Conservation (phyloP, 495 filamentous ascomycete genomes). For the Aspergillus diversus region DNA sequence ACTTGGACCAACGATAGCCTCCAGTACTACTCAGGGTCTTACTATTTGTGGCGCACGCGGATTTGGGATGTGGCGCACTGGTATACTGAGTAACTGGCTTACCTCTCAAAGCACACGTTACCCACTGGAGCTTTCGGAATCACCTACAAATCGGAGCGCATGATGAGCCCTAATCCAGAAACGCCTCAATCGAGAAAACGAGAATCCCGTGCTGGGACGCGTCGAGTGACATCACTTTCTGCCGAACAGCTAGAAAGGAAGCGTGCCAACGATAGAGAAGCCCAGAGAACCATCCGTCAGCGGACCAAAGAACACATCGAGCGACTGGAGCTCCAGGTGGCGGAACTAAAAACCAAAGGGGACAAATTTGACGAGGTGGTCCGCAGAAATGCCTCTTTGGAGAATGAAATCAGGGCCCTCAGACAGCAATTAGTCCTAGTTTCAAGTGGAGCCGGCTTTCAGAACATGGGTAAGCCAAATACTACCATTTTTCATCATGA, state of each 20-base stretch:
- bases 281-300: conserved; percentile 64
- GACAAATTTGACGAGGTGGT: conserved; percentile 54
- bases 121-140: conserved; percentile 8
- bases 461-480: conserved; percentile 22
- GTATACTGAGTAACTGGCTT: conserved; percentile 2
- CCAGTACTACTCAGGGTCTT: conserved; percentile 18
- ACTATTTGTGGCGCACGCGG: conserved; percentile 19
- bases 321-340: conserved; percentile 52
- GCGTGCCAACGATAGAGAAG: conserved; percentile 65
- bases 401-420: conserved; percentile 54
- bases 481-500: not conserved
- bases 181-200: conserved; percentile 33
- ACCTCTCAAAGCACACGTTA: conserved; percentile 13
- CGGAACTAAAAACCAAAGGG: conserved; percentile 49
- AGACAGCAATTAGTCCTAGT: conserved; percentile 42
- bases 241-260: conserved; percentile 65
- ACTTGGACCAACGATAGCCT: conserved; percentile 29
- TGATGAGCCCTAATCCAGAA: conserved; percentile 26
- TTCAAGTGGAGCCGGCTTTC: conserved; percentile 24
- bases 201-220: conserved; percentile 60
- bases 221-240: conserved; percentile 61
- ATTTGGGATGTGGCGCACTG: conserved; percentile 24
- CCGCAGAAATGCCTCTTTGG: conserved; percentile 56
- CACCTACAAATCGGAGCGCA: conserved; percentile 14
- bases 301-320: conserved; percentile 64